A percentile compares a stretch with the other conserved stretches of the same genome.
Evolutionary conservation across 805 yeast species (phyloP).

Genomic region (Metschnikowia hibisci): DNA sequence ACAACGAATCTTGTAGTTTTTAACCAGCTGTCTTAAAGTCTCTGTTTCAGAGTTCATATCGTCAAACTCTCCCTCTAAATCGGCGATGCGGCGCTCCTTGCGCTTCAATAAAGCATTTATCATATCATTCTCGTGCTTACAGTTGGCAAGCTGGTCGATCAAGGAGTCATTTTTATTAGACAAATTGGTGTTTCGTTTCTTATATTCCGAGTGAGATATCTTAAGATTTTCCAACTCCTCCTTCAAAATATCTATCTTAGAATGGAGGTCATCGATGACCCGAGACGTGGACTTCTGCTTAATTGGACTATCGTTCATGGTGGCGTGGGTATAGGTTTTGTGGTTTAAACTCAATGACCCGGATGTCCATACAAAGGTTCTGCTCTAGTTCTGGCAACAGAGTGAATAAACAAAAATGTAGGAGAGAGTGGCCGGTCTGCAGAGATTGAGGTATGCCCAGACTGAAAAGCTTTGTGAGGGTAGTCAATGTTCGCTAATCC

Average conservation of each 20-base stretch:
- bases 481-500: neutral
- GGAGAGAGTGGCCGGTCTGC: neutral
- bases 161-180: slow-evolving; percentile 49
- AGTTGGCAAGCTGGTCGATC: slow-evolving; percentile 61
- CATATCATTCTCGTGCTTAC: slow-evolving; percentile 76
- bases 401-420: neutral
- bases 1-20: slow-evolving; percentile 48
- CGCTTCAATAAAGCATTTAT: slow-evolving; percentile 63
- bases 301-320: slow-evolving; percentile 21
- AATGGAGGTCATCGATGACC: slow-evolving; percentile 54
- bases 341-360: neutral
- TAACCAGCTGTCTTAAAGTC: slow-evolving; percentile 45
- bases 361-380: slow-evolving; percentile 1
- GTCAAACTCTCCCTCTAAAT: slow-evolving; percentile 56
- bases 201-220: slow-evolving; percentile 43
- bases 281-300: slow-evolving; percentile 24
- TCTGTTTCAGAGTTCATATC: slow-evolving; percentile 47
- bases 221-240: slow-evolving; percentile 41
- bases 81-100: slow-evolving; percentile 64
- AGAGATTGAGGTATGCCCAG: slow-evolving; percentile 3
- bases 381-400: slow-evolving; percentile 9
- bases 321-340: neutral
- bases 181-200: slow-evolving; percentile 48
- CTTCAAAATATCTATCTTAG: slow-evolving; percentile 41
- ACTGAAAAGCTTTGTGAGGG: slow-evolving; percentile 1